Conservation (phyloP, 352 stramenopile species). For the Thraustochytrium sp. region DNA sequence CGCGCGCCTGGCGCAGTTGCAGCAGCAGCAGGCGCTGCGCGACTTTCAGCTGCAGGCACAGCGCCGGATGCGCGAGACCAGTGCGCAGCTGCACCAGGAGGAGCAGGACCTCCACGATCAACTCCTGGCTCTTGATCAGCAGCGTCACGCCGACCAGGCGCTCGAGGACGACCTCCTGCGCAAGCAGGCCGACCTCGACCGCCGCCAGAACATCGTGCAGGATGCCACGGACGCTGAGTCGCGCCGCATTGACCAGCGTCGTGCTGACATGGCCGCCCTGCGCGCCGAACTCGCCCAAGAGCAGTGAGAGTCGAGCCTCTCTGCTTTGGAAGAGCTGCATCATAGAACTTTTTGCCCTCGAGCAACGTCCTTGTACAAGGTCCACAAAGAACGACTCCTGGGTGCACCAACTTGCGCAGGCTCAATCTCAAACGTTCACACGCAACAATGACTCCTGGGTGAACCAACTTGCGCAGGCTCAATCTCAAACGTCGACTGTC, state of each 20-base stretch:
- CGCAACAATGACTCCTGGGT: too few relatives aligned
- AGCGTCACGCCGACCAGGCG: conserved; percentile 7
- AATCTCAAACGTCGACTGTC: too few relatives aligned
- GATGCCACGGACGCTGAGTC: background rate
- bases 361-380: too few relatives aligned
- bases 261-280: background rate
- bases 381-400: too few relatives aligned
- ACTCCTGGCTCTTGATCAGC: conserved; percentile 14
- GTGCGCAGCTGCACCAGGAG: conserved; percentile 14
- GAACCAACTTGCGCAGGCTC: too few relatives aligned
- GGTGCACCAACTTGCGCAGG: too few relatives aligned
- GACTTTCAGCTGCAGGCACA: background rate
- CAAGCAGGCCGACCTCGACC: background rate
- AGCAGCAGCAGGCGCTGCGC: background rate
- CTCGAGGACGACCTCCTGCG: conserved; percentile 8
- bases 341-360: too few relatives aligned
- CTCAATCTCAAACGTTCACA: too few relatives aligned
- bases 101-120: conserved; percentile 15
- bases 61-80: background rate
- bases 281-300: background rate
- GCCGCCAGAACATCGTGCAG: background rate
- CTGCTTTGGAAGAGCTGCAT: background rate
- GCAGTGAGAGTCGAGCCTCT: background rate
- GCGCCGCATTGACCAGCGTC: background rate
- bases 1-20: background rate